These are phyloP conservation scores for Cordia subcordata DNA, from an alignment of 257 asterid genomes.

Conservation along the genomic window DNA sequence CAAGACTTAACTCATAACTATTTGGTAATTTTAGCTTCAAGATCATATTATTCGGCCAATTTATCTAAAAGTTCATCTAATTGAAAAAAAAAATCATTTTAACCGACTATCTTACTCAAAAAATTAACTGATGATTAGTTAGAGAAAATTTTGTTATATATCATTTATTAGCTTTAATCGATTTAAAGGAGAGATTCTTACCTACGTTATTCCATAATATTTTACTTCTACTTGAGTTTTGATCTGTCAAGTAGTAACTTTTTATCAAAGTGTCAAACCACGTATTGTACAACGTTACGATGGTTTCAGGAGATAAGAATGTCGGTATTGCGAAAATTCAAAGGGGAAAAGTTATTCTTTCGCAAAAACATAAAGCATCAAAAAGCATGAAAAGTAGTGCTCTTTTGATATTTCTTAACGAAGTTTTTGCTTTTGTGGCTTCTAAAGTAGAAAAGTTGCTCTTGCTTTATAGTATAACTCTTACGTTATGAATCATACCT, in stretches of 20 bases:
- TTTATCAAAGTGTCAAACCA: constrained; percentile 15
- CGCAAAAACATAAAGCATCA: constrained; percentile 49
- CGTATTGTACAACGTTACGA: constrained; percentile 34
- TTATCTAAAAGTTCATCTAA: too few species aligned
- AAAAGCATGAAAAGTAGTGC: constrained; percentile 58
- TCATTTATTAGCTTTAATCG: too few species aligned
- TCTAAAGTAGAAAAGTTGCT: constrained; percentile 28
- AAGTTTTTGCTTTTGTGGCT: constrained; percentile 20
- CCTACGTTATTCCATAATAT: too few species aligned
- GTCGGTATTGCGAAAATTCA: constrained; percentile 53
- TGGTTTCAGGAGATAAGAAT: constrained; percentile 60
- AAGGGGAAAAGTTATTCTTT: constrained; percentile 35
- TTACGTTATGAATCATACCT: constrained; percentile 30
- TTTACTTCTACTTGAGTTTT: too few species aligned
- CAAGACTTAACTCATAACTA: too few species aligned
- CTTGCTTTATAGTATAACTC: constrained; percentile 34
- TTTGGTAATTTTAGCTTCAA: too few species aligned
- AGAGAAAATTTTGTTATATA: too few species aligned
- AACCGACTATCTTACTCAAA: too few species aligned
- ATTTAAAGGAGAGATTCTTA: constrained; percentile 36
- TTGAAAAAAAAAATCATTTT: too few species aligned
- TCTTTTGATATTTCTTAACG: constrained; percentile 38
- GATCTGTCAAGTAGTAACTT: too few species aligned
- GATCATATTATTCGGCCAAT: too few species aligned
- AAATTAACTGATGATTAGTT: too few species aligned